Conservation (phyloP, 2,329 filamentous ascomycete species). For the Phialemoniopsis sp. region DNA sequence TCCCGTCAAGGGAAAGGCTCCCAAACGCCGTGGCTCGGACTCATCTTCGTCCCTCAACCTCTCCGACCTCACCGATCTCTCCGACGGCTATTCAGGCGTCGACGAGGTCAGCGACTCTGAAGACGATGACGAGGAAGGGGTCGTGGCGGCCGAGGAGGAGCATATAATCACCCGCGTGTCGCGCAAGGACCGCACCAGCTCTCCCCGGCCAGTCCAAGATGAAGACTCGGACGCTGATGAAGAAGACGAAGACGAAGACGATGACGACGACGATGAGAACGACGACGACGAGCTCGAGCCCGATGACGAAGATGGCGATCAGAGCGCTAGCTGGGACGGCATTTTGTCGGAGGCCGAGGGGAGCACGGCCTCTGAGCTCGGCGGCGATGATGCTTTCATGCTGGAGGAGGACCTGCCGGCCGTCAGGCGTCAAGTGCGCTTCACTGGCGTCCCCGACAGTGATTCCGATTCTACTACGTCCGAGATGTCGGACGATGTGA, state of each 20-base stretch:
- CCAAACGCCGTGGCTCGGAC: constrained; percentile 45
- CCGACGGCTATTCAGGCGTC: constrained; percentile 70
- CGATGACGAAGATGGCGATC: constrained; percentile 43
- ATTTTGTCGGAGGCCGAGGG: constrained; percentile 37
- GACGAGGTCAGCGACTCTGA: constrained; percentile 76
- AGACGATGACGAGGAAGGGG: constrained; percentile 74
- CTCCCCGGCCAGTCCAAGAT: constrained; percentile 45
- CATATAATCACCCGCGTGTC: constrained; percentile 55
- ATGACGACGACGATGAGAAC: constrained; percentile 27
- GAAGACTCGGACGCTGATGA: constrained; percentile 29
- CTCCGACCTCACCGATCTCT: constrained; percentile 57
- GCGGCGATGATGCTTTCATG: constrained; percentile 11
- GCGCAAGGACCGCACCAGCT: constrained; percentile 27
- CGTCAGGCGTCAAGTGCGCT: constrained; percentile 67
- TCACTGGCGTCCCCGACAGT: constrained; percentile 59
- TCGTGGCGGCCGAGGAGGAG: constrained; percentile 74
- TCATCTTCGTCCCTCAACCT: constrained; percentile 52
- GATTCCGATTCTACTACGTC: constrained; percentile 57
- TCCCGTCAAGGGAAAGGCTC: constrained; percentile 30
- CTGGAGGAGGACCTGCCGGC: constrained; percentile 15
- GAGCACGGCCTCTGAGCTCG: constrained; percentile 20
- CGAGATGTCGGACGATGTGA: constrained; percentile 57
- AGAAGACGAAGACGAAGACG: constrained; percentile 30
- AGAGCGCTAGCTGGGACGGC: constrained; percentile 38
- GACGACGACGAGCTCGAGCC: constrained; percentile 53